Evolutionary conservation across 495 filamentous ascomycete genomes (phyloP).

Genomic region (Hapsidospora chrysogenum): DNA sequence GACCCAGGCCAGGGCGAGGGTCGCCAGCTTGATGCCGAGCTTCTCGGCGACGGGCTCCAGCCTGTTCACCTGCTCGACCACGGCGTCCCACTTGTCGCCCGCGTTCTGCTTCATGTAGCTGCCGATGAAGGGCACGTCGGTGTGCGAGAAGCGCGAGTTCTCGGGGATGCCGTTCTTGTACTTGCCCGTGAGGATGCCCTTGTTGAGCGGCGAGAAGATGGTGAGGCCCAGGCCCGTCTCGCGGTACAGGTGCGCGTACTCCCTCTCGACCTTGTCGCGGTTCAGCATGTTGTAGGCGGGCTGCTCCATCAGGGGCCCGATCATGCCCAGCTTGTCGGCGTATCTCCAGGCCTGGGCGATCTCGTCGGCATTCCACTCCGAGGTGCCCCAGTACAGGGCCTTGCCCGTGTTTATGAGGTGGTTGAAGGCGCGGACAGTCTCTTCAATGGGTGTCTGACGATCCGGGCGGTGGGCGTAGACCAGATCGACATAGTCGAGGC

Average conservation of each 20-base stretch:
- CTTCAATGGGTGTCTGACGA: slow-evolving; percentile 69
- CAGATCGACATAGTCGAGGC: slow-evolving; percentile 62
- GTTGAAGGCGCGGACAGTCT: slow-evolving; percentile 74
- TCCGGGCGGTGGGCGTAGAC: slow-evolving; percentile 79
- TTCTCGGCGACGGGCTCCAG: slow-evolving; percentile 49
- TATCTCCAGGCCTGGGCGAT: slow-evolving; percentile 60
- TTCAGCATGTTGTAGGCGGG: slow-evolving; percentile 67
- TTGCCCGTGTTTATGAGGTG: slow-evolving; percentile 60
- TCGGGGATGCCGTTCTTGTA: slow-evolving; percentile 54
- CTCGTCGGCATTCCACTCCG: slow-evolving; percentile 71
- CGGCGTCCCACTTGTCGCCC: slow-evolving; percentile 26
- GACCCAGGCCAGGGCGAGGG: slow-evolving; percentile 64
- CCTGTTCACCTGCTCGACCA: slow-evolving; percentile 26
- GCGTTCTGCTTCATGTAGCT: slow-evolving; percentile 25
- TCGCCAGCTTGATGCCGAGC: slow-evolving; percentile 45
- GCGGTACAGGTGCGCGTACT: slow-evolving; percentile 51
- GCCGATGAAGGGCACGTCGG: slow-evolving; percentile 28
- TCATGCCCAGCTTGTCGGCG: slow-evolving; percentile 57
- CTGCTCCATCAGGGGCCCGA: slow-evolving; percentile 73
- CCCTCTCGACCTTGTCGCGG: slow-evolving; percentile 58
- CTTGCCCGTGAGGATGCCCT: slow-evolving; percentile 65
- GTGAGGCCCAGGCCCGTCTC: slow-evolving; percentile 55
- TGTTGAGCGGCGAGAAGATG: slow-evolving; percentile 53
- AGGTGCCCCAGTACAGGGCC: slow-evolving; percentile 84
- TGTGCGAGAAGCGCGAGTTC: slow-evolving; percentile 33